A percentile compares a stretch with the other conserved stretches of the same genome.
These are phyloP conservation scores for Inonotus obliquus DNA, from an alignment of 1,284 basidiomycete species.

Conservation along the genomic window DNA sequence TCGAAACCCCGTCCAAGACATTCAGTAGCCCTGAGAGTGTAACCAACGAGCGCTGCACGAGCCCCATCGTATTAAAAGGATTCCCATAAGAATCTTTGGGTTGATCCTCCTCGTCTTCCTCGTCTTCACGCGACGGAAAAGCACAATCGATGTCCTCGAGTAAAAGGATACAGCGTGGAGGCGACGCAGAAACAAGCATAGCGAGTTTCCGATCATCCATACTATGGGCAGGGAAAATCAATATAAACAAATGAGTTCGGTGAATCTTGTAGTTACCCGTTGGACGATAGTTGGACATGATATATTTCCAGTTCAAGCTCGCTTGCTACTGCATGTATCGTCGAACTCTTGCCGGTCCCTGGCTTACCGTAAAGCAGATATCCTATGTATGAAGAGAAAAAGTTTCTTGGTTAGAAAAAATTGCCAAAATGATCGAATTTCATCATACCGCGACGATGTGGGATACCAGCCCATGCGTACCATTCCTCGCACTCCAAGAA, in stretches of 20 bases:
- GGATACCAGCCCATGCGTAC: conserved; percentile 50
- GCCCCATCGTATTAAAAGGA: conserved; percentile 18
- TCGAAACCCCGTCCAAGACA: conserved; percentile 50
- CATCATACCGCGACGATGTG: conserved; percentile 38
- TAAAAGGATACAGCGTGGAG: conserved; percentile 45
- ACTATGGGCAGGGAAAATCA: conserved; percentile 26
- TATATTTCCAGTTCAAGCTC: conserved; percentile 58
- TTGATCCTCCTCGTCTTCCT: conserved; percentile 26
- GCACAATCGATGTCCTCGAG: conserved; percentile 57
- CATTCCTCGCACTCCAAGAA: conserved; percentile 47
- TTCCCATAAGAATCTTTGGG: conserved; percentile 1
- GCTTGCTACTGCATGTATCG: conserved; percentile 57
- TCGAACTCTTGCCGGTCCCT: conserved; percentile 48
- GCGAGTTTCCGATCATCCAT: conserved; percentile 45
- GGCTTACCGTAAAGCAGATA: conserved; percentile 52
- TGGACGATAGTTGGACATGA: conserved; percentile 46
- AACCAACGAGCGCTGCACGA: conserved; percentile 14
- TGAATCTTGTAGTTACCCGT: conserved; percentile 33
- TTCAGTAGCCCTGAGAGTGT: conserved; percentile 51
- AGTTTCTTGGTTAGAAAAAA: not conserved
- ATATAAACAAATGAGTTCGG: not conserved
- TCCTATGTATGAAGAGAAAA: conserved; percentile 20
- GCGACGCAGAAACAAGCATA: conserved; percentile 40
- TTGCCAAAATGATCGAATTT: not conserved
- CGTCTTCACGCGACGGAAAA: conserved; percentile 42